Percentiles rank a stretch among this genome's conserved stretches.
Conservation (phyloP, 495 filamentous ascomycete genomes). For the Penicillium daleae region DNA sequence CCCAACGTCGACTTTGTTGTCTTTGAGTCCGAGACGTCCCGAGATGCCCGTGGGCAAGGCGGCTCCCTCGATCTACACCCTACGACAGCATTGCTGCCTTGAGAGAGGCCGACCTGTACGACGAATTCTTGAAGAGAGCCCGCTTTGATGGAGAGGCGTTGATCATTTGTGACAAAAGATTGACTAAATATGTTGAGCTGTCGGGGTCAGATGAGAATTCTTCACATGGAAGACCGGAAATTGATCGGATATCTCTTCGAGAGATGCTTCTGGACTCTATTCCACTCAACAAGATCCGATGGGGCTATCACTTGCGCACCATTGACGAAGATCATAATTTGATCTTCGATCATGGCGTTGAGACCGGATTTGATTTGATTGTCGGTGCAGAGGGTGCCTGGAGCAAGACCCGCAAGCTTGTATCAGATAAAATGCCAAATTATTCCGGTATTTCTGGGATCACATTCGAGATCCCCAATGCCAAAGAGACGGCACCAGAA, state of each 20-base stretch:
- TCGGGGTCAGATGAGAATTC: constrained; percentile 6
- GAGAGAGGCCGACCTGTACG: constrained; percentile 51
- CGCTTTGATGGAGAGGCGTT: constrained; percentile 50
- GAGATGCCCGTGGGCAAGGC: constrained; percentile 42
- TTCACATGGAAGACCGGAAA: constrained; percentile 33
- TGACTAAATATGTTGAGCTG: constrained; percentile 22
- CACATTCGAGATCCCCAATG: constrained; percentile 20
- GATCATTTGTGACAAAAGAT: constrained; percentile 22
- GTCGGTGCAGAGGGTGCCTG: constrained; percentile 67
- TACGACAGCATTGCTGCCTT: constrained; percentile 52
- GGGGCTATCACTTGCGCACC: constrained; percentile 24
- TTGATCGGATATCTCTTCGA: constrained; percentile 33
- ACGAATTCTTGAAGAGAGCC: constrained; percentile 49
- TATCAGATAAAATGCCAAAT: constrained; percentile 50
- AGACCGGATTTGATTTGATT: constrained; percentile 46
- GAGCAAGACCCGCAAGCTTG: constrained; percentile 51
- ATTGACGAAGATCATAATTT: constrained; percentile 29
- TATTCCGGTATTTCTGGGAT: constrained; percentile 50
- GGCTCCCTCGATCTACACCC: constrained; percentile 61
- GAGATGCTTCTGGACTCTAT: constrained; percentile 36
- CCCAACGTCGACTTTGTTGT: constrained; percentile 38
- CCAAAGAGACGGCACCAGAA: constrained; percentile 17
- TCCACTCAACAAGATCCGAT: constrained; percentile 28
- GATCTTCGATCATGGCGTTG: constrained; percentile 23
- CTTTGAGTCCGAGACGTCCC: constrained; percentile 52